Percentiles rank a stretch among this genome's conserved stretches.
These are phyloP conservation scores for Linum trigynum DNA, from an alignment of 345 rosid species.

Conservation along the genomic window DNA sequence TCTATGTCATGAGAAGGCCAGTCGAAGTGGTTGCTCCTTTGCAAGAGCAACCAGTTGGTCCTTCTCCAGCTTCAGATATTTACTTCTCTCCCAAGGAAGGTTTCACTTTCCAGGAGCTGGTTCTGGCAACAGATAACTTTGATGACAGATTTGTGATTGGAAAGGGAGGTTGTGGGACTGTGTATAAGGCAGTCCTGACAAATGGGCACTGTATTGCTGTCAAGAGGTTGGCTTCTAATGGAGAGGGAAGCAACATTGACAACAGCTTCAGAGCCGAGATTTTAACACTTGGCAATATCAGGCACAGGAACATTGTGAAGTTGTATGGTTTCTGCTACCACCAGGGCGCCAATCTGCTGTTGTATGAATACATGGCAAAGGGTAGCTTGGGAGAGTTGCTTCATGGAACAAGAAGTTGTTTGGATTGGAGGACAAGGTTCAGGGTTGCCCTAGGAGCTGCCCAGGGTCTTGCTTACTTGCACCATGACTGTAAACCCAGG, in stretches of 20 bases:
- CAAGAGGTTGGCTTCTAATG: slow-evolving; percentile 69
- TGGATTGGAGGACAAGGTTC: slow-evolving; percentile 77
- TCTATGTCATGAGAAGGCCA: slow-evolving; percentile 40
- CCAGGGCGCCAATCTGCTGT: slow-evolving; percentile 81
- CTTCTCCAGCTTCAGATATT: slow-evolving; percentile 38
- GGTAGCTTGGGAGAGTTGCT: slow-evolving; percentile 81
- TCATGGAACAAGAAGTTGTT: slow-evolving; percentile 50
- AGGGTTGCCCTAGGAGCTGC: slow-evolving; percentile 66
- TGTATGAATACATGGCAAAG: slow-evolving; percentile 79
- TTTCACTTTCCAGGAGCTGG: slow-evolving; percentile 69
- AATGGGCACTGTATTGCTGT: slow-evolving; percentile 59
- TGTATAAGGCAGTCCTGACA: slow-evolving; percentile 62
- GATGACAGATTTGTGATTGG: slow-evolving; percentile 66
- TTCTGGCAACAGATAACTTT: slow-evolving; percentile 61
- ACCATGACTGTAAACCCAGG: slow-evolving; percentile 84
- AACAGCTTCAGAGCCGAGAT: slow-evolving; percentile 84
- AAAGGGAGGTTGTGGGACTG: slow-evolving; percentile 87
- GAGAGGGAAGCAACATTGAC: slow-evolving; percentile 60
- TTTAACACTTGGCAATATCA: slow-evolving; percentile 62
- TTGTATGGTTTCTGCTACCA: slow-evolving; percentile 74
- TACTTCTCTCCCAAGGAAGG: slow-evolving; percentile 69
- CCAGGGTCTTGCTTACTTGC: slow-evolving; percentile 85
- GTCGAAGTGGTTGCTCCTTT: slow-evolving; percentile 36
- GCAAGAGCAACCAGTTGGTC: slow-evolving; percentile 24
- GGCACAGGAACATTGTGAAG: slow-evolving; percentile 86